Evolutionary conservation across 495 filamentous ascomycete genomes (phyloP).

Genomic region (Penicillium turbatum): DNA sequence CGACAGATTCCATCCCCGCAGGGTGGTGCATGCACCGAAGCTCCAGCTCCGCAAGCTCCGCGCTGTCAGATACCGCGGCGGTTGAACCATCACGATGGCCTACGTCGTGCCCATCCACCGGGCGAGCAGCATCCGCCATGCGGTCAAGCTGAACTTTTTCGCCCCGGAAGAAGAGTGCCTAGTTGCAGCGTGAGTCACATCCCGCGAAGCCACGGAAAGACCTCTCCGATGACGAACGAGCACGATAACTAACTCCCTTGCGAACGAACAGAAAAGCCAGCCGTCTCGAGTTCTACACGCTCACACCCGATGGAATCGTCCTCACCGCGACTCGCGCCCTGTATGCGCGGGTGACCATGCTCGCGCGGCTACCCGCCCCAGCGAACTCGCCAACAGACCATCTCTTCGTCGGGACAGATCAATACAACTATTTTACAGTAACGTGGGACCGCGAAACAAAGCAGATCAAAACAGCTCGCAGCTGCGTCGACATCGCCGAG

Average conservation of each 20-base stretch:
- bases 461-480: conserved; percentile 63
- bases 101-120: conserved; percentile 93
- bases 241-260: conserved; percentile 1
- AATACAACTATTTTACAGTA: conserved; percentile 83
- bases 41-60: conserved; percentile 10
- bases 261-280: conserved; percentile 69
- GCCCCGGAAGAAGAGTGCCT: conserved; percentile 70
- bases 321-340: conserved; percentile 61
- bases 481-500: conserved; percentile 69
- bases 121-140: conserved; percentile 84
- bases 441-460: conserved; percentile 67
- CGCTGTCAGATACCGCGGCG: conserved; percentile 5
- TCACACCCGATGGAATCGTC: conserved; percentile 55
- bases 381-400: conserved; percentile 71
- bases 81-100: conserved; percentile 57
- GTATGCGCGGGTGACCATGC: conserved; percentile 80
- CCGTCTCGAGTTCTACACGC: conserved; percentile 76
- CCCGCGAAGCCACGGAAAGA: background rate
- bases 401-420: conserved; percentile 88
- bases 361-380: conserved; percentile 72
- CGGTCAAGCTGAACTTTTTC: conserved; percentile 73
- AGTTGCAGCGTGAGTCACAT: conserved; percentile 71
- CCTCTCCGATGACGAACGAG: background rate
- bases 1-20: background rate
- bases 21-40: conserved; percentile 8